Base-by-base conservation (phyloP, 1,284 basidiomycete species). In the Pascua sp. region DNA sequence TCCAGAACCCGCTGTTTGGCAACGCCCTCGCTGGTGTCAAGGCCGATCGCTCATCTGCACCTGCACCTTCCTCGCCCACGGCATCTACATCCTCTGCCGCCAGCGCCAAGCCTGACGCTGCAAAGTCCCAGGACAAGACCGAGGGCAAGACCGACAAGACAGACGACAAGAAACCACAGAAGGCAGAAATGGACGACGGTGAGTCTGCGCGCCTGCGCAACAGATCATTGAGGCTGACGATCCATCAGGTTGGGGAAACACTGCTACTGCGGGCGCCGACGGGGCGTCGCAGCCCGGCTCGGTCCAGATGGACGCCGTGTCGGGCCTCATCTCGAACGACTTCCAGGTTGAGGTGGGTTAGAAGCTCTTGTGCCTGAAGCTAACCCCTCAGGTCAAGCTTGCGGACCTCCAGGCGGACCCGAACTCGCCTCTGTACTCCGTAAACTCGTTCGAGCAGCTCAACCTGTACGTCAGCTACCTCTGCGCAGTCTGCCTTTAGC, bases 331-430 rank as follows among this genome's bases (percentile, higher is more conserved):
- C 43, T 68, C 67, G 11, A 76, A 72, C 55, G 69, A 69, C 42
- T 74, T 72, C 63, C 67, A 73, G 51, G 71, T 76, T 56, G 67
- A 76, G 60, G 72, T 74, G 56, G 54, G 67, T 54, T 2, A 1
- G n/a, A n/a, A n/a, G 8, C 39, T 7, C 18, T 39, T 5, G 36
- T 3, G 18, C n/a, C 5, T 11, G 5, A 7, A 10, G 8, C 32
- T 55, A 38, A 47, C 47, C 17, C 11, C 36, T 12, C 59, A 98
- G 90, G 93, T 99, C 63, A 98, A 94, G 38, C 83, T 98, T 56
- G 94, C 94, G 51, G 95, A 98, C 78, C 91, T 96, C 75, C 96
- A 98, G 80, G 87, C 85, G 38, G 92, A 99, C 75, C 91, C 92
- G 49, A 89, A 96, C 77, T 98, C 94, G 24, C 96, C 96, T 2